Percentiles rank a stretch among this genome's conserved stretches.
These are phyloP conservation scores for Rhynchospora tenuis DNA, from an alignment of 176 grass and related monocot species.

Conservation along the genomic window DNA sequence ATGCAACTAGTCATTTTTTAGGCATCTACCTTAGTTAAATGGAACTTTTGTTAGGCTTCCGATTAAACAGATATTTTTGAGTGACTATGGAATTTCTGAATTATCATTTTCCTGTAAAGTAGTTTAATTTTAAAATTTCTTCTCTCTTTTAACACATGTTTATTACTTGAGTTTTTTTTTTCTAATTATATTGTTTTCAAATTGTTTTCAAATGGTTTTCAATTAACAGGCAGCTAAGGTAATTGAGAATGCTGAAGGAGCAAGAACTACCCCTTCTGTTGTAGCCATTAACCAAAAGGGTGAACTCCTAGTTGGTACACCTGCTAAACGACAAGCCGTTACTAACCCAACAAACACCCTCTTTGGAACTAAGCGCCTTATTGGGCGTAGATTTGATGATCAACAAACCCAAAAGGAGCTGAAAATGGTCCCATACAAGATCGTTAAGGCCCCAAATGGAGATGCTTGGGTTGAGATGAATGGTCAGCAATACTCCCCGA, in stretches of 20 bases:
- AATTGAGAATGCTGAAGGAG: slow-evolving; percentile 93
- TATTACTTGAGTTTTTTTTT: background rate
- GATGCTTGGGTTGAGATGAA: slow-evolving; percentile 97
- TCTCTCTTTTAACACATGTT: no score
- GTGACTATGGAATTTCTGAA: background rate
- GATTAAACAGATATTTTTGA: background rate
- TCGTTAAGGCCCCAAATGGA: slow-evolving; percentile 75
- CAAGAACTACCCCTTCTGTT: slow-evolving; percentile 91
- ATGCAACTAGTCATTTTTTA: background rate
- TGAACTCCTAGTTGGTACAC: slow-evolving; percentile 79
- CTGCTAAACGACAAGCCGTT: slow-evolving; percentile 74
- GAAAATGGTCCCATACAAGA: slow-evolving; percentile 99
- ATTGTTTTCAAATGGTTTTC: background rate
- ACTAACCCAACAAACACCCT: slow-evolving; percentile 93
- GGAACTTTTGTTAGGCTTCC: no score
- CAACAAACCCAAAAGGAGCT: slow-evolving; percentile 89
- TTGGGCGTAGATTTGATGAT: slow-evolving; percentile 80
- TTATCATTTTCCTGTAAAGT: background rate
- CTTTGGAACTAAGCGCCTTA: slow-evolving; percentile 80
- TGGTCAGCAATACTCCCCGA: slow-evolving; percentile 81
- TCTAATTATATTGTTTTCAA: background rate
- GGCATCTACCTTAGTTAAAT: background rate
- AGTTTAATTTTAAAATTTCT: no score
- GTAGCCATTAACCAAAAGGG: slow-evolving; percentile 74
- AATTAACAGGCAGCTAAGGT: slow-evolving; percentile 56